Evolutionary conservation across 768 basidiomycete species (phyloP).

Genomic region (Serendipita vermifera): DNA sequence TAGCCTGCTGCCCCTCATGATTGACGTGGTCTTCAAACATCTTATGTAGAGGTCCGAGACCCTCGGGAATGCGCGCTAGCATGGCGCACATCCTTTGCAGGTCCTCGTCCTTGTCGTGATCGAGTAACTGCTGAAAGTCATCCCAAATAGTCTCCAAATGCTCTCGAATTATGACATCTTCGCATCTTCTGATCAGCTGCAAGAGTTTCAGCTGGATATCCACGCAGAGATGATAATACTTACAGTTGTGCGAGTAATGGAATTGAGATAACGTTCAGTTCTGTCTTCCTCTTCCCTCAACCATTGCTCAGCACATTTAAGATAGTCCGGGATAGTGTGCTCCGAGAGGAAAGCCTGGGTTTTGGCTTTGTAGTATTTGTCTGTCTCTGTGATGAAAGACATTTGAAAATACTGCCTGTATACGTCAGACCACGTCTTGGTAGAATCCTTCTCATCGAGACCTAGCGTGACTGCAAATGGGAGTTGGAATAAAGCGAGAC

Average conservation of each 20-base stretch:
- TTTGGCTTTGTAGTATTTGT: constrained; percentile 84
- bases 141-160: constrained; percentile 82
- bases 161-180: constrained; percentile 80
- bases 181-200: constrained; percentile 44
- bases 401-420: constrained; percentile 84
- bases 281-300: constrained; percentile 90
- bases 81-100: constrained; percentile 89
- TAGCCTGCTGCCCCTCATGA: constrained; percentile 68
- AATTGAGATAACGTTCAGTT: constrained; percentile 86
- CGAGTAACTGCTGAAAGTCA: constrained; percentile 78
- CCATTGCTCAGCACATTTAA: constrained; percentile 88
- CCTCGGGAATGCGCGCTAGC: constrained; percentile 80
- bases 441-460: constrained; percentile 80
- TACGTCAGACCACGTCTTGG: constrained; percentile 84
- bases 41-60: constrained; percentile 79
- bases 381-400: constrained; percentile 80
- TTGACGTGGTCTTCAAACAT: constrained; percentile 95
- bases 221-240: constrained; percentile 31
- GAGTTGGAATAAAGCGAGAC: no score
- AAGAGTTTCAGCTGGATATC: constrained; percentile 32
- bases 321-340: constrained; percentile 84
- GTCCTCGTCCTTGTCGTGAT: constrained; percentile 90
- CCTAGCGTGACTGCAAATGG: constrained; percentile 61
- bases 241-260: constrained; percentile 68
- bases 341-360: constrained; percentile 80